Evolutionary conservation across 805 yeast species (phyloP), one percentile per base, ranked within the genome.

Genomic region (Spencermartinsiella europaea): DNA sequence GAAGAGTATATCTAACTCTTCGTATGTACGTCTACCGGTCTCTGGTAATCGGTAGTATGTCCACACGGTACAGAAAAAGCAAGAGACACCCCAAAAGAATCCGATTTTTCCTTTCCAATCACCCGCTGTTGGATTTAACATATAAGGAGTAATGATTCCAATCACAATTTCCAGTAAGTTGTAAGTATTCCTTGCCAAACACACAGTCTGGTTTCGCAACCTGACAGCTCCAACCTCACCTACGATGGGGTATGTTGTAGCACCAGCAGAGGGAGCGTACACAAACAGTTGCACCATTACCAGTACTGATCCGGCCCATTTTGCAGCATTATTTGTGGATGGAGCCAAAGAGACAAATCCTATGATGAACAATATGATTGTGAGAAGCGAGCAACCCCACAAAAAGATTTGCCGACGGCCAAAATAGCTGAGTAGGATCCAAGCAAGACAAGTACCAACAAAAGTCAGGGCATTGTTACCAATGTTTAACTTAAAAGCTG

Each of bases 1-100:
- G 62, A 79, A 79, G 63, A 79, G 61, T 44, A 64, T 61, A 60
- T 78, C 82, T 57, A 79, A 64, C 57, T 79, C 83, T 37, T 77
- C 81, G 56, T 68, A 76, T 0, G 83, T 75, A 60, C 79, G 69
- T 42, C 71, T 72, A 50, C 70, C 68, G 27, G 81, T 72, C 59
- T 79, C 84, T 10, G 84, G 83, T 45, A 77, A 64, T 40, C 72
- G 73, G 59, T 75, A 71, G 59, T 65, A 71, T 34, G 69, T 63
- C 76, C 77, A 74, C 37, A 63, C 52, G 5, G 71, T 19, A 15
- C 65, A 54, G 8, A 58, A 4, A 5, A 63, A 39, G 17, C 64
- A 58, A 19, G 57, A 53, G 1, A 68, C 77, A 38, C 69, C 70
- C 69, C 75, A 66, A 42, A 74, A 63, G 55, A 72, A 73, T 2